A percentile compares a stretch with the other conserved stretches of the same genome.
phyloP scores from a whole-genome alignment of 2,329 filamentous ascomycete genomes.

The Colletotrichum falcatum region DNA sequence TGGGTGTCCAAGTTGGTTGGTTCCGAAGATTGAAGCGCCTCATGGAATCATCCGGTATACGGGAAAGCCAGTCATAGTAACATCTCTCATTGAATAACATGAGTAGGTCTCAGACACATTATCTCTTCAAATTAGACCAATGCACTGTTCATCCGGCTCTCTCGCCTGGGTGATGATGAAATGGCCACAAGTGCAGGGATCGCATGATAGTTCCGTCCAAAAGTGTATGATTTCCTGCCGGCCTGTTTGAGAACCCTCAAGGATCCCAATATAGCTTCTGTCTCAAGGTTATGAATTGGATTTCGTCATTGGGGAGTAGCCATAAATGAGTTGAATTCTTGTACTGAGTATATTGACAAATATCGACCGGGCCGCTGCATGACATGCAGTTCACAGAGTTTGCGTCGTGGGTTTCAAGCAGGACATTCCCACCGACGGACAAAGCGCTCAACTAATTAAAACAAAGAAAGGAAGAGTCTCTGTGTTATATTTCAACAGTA shows the following conservation, averaged over 20 bases:
- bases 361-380: not conserved
- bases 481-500: not conserved
- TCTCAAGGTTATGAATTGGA: not conserved
- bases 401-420: not conserved
- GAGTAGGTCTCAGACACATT: not conserved
- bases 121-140: not conserved
- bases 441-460: not conserved
- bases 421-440: not conserved
- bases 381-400: not conserved
- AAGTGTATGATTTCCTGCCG: not conserved
- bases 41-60: not conserved
- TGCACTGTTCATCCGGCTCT: not conserved
- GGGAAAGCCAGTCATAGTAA: not conserved
- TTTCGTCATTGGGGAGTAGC: not conserved
- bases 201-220: not conserved
- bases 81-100: not conserved
- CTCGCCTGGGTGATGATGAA: not conserved
- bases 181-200: not conserved
- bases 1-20: not conserved
- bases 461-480: not conserved
- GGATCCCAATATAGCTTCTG: not conserved
- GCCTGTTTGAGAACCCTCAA: not conserved
- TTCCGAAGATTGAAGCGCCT: not conserved
- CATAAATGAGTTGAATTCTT: not conserved
- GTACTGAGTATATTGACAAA: not conserved